A percentile compares a stretch with the other conserved stretches of the same genome.
Conservation (phyloP, 2,329 filamentous ascomycete genomes). For the Periconia macrospinosa region DNA sequence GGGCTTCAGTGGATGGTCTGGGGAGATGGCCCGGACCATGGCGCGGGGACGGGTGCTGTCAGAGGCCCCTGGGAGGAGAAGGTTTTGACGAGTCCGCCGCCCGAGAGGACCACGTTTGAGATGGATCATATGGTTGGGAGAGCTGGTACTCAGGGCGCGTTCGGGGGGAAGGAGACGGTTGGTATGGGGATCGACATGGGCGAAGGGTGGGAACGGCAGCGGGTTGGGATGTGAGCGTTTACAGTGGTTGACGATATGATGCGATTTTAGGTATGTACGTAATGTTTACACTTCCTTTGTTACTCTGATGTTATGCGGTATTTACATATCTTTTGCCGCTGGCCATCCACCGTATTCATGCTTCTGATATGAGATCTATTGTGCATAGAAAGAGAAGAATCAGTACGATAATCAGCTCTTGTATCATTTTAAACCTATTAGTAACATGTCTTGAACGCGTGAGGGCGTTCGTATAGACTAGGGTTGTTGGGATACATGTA, state of each 20-base stretch:
- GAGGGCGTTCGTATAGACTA: too few species aligned
- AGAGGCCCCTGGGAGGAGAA: constrained; percentile 20
- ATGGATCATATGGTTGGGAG: constrained; percentile 15
- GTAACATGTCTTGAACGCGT: too few species aligned
- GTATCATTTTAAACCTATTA: too few species aligned
- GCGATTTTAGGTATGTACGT: too few species aligned
- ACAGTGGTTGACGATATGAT: background rate
- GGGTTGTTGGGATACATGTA: too few species aligned
- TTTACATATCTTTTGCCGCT: too few species aligned
- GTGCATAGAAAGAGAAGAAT: too few species aligned
- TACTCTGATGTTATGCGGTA: too few species aligned
- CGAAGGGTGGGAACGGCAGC: constrained; percentile 26
- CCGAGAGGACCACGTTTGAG: constrained; percentile 15
- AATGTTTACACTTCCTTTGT: too few species aligned
- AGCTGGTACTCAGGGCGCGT: constrained; percentile 1
- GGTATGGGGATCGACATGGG: constrained; percentile 21
- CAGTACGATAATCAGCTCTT: too few species aligned
- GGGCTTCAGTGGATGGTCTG: constrained; percentile 67
- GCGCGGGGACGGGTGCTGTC: background rate
- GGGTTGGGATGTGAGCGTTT: constrained; percentile 7
- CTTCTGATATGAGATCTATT: too few species aligned
- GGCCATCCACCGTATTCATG: too few species aligned
- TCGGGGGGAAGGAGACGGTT: constrained; percentile 1
- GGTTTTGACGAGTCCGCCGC: constrained; percentile 26
- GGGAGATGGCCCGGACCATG: constrained; percentile 28